Evolutionary conservation across 495 filamentous ascomycete genomes (phyloP), one percentile per base, ranked within the genome.

Genomic region (Penicillium paxilli): DNA sequence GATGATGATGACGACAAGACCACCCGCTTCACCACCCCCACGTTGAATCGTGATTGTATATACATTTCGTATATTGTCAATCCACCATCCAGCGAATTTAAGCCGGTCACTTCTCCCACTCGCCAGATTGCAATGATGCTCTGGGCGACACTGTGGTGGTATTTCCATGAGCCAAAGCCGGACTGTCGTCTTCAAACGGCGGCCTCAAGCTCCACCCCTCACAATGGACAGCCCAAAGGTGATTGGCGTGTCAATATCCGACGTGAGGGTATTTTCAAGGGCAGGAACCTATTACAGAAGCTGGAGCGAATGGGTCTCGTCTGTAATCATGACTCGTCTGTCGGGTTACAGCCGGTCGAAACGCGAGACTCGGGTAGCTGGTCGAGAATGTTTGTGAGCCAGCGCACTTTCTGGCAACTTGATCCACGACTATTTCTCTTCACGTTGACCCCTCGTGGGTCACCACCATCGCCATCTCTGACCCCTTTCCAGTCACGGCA

Each of bases 71-170:
- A 88, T 52, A 93, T 96, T 58, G 92, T 90, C 44, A 91, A 84
- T 55, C 90, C 92, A 0, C 88, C 87, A 44, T 88, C 76, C 60
- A 82, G 66, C 59, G 90, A 96, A 42, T 95, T 87, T 78, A 90
- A 89, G 58, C 85, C 90, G 1, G 80, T 83, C 10, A 82, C 71
- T 22, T 95, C 91, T 42, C 90, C 89, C 1, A 92, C 91, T 0
- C 77, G 92, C 26, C 89, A 92, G 70, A 87, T 96, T 52, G 92
- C 92, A 52, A 89, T 96, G 89, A 93, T 96, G 90, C 82, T 98
- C 6, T 98, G 93, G 91, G 84, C 90, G 23, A 92, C 90, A 1
- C 72, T 98, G 26, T 95, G 87, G 70, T 98, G 95, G 95, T 98
- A 98, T 73, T 98, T 98, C 66, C 92, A 97, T 54, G 73, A 81